Evolutionary conservation across 176 grass and related monocot genomes (phyloP).

Genomic region (Eragrostis nindensis): DNA sequence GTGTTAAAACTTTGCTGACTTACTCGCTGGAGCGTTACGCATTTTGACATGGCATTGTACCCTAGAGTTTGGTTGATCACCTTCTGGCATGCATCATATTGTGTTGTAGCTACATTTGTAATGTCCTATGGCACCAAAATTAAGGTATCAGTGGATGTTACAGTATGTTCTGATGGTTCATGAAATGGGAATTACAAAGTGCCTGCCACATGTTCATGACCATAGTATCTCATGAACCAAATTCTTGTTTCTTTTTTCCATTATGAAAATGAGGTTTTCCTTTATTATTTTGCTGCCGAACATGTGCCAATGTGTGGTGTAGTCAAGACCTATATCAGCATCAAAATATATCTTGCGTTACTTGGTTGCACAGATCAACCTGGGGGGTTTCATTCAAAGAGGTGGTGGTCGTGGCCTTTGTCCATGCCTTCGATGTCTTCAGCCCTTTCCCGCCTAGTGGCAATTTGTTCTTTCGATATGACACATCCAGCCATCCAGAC

Average conservation of each 20-base stretch:
- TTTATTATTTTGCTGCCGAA: background rate
- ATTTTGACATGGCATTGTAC: too few relatives aligned
- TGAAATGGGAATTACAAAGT: background rate
- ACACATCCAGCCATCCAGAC: background rate
- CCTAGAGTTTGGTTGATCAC: background rate
- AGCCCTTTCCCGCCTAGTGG: background rate
- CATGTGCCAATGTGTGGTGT: background rate
- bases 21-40: too few relatives aligned
- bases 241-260: background rate
- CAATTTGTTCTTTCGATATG: background rate
- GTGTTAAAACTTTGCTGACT: too few relatives aligned
- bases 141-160: too few relatives aligned
- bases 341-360: background rate
- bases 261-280: background rate
- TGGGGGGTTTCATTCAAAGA: background rate
- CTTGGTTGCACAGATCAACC: background rate
- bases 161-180: background rate
- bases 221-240: background rate
- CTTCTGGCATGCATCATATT: background rate
- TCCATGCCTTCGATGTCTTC: background rate
- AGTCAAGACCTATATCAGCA: background rate
- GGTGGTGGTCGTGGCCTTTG: background rate
- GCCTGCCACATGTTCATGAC: background rate
- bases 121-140: too few relatives aligned
- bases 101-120: background rate